Conservation (phyloP, 2,329 filamentous ascomycete species). For the Stachybotrys chlorohalonatus region DNA sequence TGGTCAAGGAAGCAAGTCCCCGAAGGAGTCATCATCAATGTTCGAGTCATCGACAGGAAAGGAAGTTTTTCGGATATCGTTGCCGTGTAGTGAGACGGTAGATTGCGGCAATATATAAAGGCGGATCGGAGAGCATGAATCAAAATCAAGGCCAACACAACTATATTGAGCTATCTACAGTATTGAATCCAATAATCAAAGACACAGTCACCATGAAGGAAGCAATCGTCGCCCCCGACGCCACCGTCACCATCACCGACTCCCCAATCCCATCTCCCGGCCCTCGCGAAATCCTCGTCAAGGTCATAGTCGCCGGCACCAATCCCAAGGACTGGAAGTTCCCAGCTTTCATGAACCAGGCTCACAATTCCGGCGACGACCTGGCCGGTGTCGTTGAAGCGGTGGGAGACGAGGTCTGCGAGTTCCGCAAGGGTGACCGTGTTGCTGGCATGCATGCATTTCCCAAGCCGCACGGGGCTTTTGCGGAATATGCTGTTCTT, state of each 20-base stretch:
- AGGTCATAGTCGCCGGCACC: slow-evolving; percentile 8
- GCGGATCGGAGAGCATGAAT: too few relatives aligned
- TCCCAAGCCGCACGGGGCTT: slow-evolving; percentile 35
- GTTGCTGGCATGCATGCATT: neutral
- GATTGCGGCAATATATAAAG: too few relatives aligned
- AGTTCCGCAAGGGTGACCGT: neutral
- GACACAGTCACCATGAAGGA: slow-evolving; percentile 3
- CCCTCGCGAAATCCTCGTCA: slow-evolving; percentile 11
- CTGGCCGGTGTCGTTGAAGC: neutral
- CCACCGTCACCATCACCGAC: slow-evolving; percentile 2
- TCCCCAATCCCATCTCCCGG: slow-evolving; percentile 7
- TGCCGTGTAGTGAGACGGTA: too few relatives aligned
- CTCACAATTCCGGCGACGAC: slow-evolving; percentile 9
- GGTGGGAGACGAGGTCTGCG: neutral
- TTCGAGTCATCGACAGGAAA: too few relatives aligned
- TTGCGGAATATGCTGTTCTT: slow-evolving; percentile 51
- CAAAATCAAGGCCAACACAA: too few relatives aligned
- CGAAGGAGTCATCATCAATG: too few relatives aligned
- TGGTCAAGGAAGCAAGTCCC: too few relatives aligned
- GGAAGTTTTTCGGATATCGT: too few relatives aligned
- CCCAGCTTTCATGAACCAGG: neutral
- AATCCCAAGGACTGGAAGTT: slow-evolving; percentile 15
- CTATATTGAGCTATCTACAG: too few relatives aligned
- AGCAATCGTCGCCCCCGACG: neutral
- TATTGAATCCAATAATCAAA: too few relatives aligned